Percentiles rank a stretch among this genome's conserved stretches.
Evolutionary conservation across 768 basidiomycete species (phyloP).

Genomic region (Xerocomellus intermedius): DNA sequence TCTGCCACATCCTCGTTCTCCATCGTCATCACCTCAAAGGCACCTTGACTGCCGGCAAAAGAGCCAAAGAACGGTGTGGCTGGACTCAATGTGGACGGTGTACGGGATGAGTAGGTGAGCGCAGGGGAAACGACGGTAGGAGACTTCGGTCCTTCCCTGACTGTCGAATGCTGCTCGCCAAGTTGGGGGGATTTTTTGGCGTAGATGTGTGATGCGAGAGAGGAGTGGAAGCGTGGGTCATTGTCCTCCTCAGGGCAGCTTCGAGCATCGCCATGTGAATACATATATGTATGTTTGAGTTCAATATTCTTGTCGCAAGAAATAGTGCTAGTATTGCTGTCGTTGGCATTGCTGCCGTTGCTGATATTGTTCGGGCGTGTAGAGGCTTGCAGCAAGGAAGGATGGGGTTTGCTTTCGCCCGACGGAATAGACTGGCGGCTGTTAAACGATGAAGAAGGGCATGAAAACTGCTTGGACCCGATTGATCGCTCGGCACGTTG

Average conservation of each 20-base stretch:
- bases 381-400: conserved; percentile 19
- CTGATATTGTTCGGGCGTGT: conserved; percentile 22
- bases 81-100: conserved; percentile 66
- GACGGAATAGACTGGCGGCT: conserved; percentile 5
- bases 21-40: conserved; percentile 27
- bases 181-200: conserved; percentile 12
- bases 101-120: conserved; percentile 63
- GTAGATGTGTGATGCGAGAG: conserved; percentile 12
- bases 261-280: conserved; percentile 21
- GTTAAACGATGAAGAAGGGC: conserved; percentile 1
- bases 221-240: conserved; percentile 6
- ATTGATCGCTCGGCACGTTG: conserved; percentile 7
- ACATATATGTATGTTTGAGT: conserved; percentile 22
- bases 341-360: conserved; percentile 22
- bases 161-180: conserved; percentile 14
- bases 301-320: conserved; percentile 15
- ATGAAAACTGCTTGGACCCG: conserved; percentile 1
- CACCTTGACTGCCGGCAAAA: conserved; percentile 38
- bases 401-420: conserved; percentile 5
- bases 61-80: conserved; percentile 70
- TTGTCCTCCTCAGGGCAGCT: conserved; percentile 1
- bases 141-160: conserved; percentile 38
- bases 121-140: conserved; percentile 64
- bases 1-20: conserved; percentile 24
- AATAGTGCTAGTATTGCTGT: conserved; percentile 21